Evolutionary conservation across 306 rosid species (phyloP), one percentile per base, ranked within the genome.

Genomic region (Neltuma alba): DNA sequence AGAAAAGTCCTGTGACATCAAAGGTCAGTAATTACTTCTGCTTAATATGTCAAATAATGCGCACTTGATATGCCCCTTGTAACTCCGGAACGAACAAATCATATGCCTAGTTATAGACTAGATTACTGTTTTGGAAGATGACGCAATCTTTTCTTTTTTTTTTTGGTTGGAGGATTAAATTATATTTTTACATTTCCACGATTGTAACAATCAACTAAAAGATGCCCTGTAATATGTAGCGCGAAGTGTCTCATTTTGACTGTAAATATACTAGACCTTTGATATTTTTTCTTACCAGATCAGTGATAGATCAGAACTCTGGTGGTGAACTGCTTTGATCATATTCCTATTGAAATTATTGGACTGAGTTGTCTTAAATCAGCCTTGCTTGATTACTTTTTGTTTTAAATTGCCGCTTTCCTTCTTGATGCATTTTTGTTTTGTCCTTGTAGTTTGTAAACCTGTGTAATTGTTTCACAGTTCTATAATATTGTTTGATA

Each of bases 21-120:
- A 89, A 87, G 97, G 99, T 93, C 50, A 83, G 91, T 83, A 21
- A 21, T 21, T 75, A 34, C 72, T 78, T 14, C 33, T 40, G 20
- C 66, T 80, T 70, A n/a, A 44, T 70, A 63, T 79, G 82, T 38
- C 25, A 55, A 37, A 14, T 63, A 9, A 2, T 52, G 40, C 30
- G 23, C 11, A 34, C 76, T 78, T 37, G n/a, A 31, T 21, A 74
- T 62, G 67, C 38, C 75, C 44, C 44, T 75, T 66, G 66, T 61
- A 68, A 50, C 50, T 5, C 33, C 0, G 38, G 38, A 15, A 33
- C 37, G 40, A 64, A 64, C 33, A 52, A 27, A 38, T 15, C 15
- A 69, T n/a, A n/a, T 18, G 81, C 79, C 34, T 54, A 70, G 60
- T 61, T 62, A 54, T 23, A 38, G 82, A 72, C 3, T 63, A 70